Evolutionary conservation across 768 basidiomycete genomes (phyloP).

Genomic region (Phlebiopsis flavidoalba): DNA sequence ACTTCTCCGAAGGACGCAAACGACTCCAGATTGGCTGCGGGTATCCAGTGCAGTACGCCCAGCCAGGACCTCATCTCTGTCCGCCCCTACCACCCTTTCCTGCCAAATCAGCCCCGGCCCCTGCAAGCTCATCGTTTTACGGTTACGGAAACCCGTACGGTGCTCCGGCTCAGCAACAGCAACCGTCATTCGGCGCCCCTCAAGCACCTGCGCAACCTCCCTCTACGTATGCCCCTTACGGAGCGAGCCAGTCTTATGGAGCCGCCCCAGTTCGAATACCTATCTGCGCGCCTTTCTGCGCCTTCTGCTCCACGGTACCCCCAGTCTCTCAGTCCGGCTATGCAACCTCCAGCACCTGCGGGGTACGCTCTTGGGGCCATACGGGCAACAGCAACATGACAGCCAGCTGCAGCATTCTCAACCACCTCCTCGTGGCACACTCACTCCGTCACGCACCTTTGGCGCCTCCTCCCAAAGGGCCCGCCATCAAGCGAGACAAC

Average conservation of each 20-base stretch:
- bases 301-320: conserved; percentile 1
- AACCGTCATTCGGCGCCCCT: conserved; percentile 14
- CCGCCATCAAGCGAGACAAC: conserved; percentile 45
- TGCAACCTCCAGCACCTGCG: conserved; percentile 10
- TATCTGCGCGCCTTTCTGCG: conserved; percentile 14
- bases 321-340: conserved; percentile 1
- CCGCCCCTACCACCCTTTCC: conserved; percentile 14
- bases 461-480: conserved; percentile 54
- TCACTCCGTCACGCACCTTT: conserved; percentile 31
- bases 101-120: conserved; percentile 13
- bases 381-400: conserved; percentile 5
- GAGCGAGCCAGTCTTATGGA: conserved; percentile 19
- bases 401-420: conserved; percentile 24
- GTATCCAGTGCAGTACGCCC: conserved; percentile 20
- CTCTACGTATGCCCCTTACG: conserved; percentile 7
- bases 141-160: conserved; percentile 17
- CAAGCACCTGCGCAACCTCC: conserved; percentile 12
- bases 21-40: conserved; percentile 39
- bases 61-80: conserved; percentile 20
- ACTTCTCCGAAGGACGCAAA: conserved; percentile 41
- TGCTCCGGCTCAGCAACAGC: conserved; percentile 17
- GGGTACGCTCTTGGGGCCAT: conserved; percentile 5
- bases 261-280: conserved; percentile 31
- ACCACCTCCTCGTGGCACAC: conserved; percentile 39
- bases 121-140: conserved; percentile 16